Evolutionary conservation across 2,329 filamentous ascomycete species (phyloP), one percentile per base, ranked within the genome.

Genomic region (Ophiostoma sp.): DNA sequence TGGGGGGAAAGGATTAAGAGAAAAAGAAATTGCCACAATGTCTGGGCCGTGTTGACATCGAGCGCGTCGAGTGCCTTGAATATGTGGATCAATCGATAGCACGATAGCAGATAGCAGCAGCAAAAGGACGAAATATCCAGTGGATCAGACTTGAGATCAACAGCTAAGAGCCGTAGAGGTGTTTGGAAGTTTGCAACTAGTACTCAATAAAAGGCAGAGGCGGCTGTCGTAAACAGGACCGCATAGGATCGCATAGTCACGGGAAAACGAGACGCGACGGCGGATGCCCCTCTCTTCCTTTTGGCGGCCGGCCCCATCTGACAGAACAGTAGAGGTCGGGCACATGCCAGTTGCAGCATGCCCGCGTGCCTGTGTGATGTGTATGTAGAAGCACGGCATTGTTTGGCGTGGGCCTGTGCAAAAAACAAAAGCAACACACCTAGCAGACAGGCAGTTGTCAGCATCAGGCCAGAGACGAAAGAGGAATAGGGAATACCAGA

Each of bases 171-270:
- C 17, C 55, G 28, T 55, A 55, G 52, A 28, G 52, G 22, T n/a
- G 9, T 25, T 5, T 48, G 42, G 15, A 19, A 22, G n/a, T 36
- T 4, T 8, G 8, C 33, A 3, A 36, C 4, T 36, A 36, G 8
- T 4, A 36, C 3, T 4, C 33, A 3, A 22, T 25, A 12, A 25
- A 55, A 48, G 8, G n/a, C 50, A 55, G 50, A 12, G n/a, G n/a
- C 22, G n/a, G 9, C 17, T 33, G 15, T 59, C 15, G 17, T 25
- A 42, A 64, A 42, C 9, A 64, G n/a, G 59, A 25, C 59, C 59
- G 33, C 59, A 33, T 39, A 69, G 28, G 45, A 22, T 45, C 66
- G 66, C 66, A 69, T 69, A 55, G 28, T 39, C 31, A 55, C 31
- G 48, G 31, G 31, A 50, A 22, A 39, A 48, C 66, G 66, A 55